Evolutionary conservation across 2,329 filamentous ascomycete genomes (phyloP).

Genomic region (Elsinoe ampelina): DNA sequence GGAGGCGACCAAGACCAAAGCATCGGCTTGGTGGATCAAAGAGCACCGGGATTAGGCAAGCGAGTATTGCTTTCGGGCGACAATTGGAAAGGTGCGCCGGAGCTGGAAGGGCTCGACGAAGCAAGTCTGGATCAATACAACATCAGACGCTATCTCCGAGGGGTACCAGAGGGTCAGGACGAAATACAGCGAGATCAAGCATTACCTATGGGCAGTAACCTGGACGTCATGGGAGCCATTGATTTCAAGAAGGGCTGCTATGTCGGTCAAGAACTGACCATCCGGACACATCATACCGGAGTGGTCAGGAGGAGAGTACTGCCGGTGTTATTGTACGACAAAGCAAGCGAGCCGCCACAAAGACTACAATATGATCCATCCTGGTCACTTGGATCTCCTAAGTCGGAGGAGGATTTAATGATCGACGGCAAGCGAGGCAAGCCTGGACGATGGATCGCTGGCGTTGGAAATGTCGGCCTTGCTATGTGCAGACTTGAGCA

Average conservation of each 20-base stretch:
- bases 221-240: slow-evolving; percentile 76
- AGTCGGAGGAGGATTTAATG: slow-evolving; percentile 41
- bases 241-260: slow-evolving; percentile 97
- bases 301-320: slow-evolving; percentile 86
- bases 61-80: slow-evolving; percentile 27
- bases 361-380: slow-evolving; percentile 41
- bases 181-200: slow-evolving; percentile 66
- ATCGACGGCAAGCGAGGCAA: slow-evolving; percentile 44
- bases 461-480: slow-evolving; percentile 77
- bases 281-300: slow-evolving; percentile 87
- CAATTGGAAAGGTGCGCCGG: slow-evolving; percentile 21
- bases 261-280: slow-evolving; percentile 91
- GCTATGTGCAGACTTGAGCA: slow-evolving; percentile 78
- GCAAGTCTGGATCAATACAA: slow-evolving; percentile 48
- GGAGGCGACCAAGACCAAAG: slow-evolving; percentile 17
- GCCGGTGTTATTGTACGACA: slow-evolving; percentile 63
- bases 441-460: slow-evolving; percentile 69
- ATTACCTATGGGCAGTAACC: slow-evolving; percentile 78
- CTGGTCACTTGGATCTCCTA: slow-evolving; percentile 24
- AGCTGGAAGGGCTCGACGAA: slow-evolving; percentile 34
- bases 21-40: slow-evolving; percentile 33
- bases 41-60: slow-evolving; percentile 30
- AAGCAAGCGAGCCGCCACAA: slow-evolving; percentile 32
- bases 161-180: slow-evolving; percentile 73
- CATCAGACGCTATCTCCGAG: slow-evolving; percentile 66